Percentiles rank a stretch among this genome's conserved stretches.
Evolutionary conservation across 2,329 filamentous ascomycete genomes (phyloP).

Genomic region (Nemania sp.): DNA sequence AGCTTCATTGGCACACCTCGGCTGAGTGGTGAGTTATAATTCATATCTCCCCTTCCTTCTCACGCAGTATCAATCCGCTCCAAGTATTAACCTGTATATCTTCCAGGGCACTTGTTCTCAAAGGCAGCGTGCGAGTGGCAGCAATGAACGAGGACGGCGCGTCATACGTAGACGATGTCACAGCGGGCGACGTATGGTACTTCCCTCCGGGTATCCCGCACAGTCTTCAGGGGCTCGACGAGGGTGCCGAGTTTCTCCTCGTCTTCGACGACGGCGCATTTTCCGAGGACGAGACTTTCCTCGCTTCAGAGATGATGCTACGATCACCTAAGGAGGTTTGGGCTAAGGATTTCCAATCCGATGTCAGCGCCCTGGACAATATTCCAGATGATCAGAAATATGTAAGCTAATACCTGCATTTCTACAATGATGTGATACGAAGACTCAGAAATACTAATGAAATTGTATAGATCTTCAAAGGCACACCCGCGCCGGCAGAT

Average conservation of each 20-base stretch:
- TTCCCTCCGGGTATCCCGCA: conserved; percentile 26
- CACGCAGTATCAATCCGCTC: not conserved
- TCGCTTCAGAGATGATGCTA: conserved; percentile 57
- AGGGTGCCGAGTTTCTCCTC: conserved; percentile 61
- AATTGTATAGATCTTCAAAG: conserved; percentile 50
- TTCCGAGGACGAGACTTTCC: conserved; percentile 62
- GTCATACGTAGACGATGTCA: conserved; percentile 52
- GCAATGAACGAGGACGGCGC: conserved; percentile 56
- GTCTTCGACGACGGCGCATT: conserved; percentile 63
- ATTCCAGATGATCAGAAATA: conserved; percentile 53
- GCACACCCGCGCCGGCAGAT: conserved; percentile 50
- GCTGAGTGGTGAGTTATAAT: conserved; percentile 33
- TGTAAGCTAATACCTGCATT: conserved; percentile 33
- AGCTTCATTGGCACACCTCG: conserved; percentile 65
- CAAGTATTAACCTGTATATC: conserved; percentile 13
- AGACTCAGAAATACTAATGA: conserved; percentile 5
- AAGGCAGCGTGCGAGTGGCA: conserved; percentile 55
- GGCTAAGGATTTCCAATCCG: conserved; percentile 57
- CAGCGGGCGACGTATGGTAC: conserved; percentile 55
- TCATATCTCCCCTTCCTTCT: not conserved
- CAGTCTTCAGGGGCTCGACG: conserved; percentile 57
- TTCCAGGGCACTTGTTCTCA: conserved; percentile 50
- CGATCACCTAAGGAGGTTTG: conserved; percentile 56
- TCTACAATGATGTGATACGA: too few relatives aligned
- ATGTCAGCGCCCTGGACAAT: conserved; percentile 51